These are phyloP conservation scores for Naegleria lovaniensis DNA, from an alignment of 208 protist species.

Conservation along the genomic window DNA sequence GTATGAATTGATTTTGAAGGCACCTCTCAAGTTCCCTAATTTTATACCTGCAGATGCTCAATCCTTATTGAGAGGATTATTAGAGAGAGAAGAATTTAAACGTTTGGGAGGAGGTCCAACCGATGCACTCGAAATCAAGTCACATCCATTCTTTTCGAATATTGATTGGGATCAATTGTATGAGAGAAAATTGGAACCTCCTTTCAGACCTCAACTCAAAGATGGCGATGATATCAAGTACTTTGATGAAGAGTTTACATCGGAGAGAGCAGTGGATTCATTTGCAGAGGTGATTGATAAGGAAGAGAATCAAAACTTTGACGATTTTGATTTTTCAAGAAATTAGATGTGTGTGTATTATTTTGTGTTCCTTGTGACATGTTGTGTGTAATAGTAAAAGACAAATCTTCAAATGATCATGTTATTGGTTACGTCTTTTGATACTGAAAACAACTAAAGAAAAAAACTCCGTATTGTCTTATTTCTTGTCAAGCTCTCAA, in stretches of 20 bases:
- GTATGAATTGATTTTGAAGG: slow-evolving; percentile 22
- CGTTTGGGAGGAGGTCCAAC: neutral
- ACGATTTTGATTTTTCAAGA: slow-evolving; percentile 5
- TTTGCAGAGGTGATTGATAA: neutral
- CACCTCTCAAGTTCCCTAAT: neutral
- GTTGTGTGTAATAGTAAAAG: too few species aligned
- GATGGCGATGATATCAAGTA: neutral
- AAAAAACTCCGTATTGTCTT: too few species aligned
- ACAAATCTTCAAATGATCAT: too few species aligned
- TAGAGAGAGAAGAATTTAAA: slow-evolving; percentile 10
- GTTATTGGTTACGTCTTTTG: too few species aligned
- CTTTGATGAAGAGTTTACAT: slow-evolving; percentile 18
- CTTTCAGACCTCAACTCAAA: neutral
- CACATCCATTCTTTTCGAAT: slow-evolving; percentile 12
- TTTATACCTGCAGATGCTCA: neutral
- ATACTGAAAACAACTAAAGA: too few species aligned
- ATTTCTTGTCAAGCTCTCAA: too few species aligned
- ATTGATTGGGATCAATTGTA: slow-evolving; percentile 27
- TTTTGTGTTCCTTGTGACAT: too few species aligned
- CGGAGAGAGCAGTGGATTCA: slow-evolving; percentile 5
- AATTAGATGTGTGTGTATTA: neutral
- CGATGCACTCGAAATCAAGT: neutral
- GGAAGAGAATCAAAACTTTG: slow-evolving; percentile 5
- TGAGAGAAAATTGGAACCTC: neutral
- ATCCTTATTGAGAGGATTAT: neutral